Conservation (phyloP, 1,284 basidiomycete species). For the Puccinia brachypodii region DNA sequence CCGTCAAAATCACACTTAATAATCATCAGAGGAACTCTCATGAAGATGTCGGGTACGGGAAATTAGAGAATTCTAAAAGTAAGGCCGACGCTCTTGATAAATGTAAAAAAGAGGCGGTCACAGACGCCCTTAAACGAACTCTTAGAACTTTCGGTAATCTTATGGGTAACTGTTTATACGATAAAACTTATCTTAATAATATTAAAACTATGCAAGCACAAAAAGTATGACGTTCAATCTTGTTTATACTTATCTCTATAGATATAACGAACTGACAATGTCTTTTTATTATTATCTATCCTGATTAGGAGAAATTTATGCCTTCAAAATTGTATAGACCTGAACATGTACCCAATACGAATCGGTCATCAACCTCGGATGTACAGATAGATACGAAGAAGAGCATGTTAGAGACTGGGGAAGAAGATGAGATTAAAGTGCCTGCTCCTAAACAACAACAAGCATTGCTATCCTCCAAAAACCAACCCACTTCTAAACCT, state of each 20-base stretch:
- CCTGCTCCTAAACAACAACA: too few relatives aligned
- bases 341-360: conserved; percentile 5
- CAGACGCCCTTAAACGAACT: conserved; percentile 86
- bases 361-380: background rate
- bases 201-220: conserved; percentile 80
- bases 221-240: conserved; percentile 59
- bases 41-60: conserved; percentile 89
- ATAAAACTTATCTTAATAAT: conserved; percentile 81
- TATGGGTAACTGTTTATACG: conserved; percentile 92
- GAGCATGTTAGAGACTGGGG: too few relatives aligned
- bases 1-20: conserved; percentile 79
- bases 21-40: conserved; percentile 89
- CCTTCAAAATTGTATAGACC: conserved; percentile 39
- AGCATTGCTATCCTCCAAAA: too few relatives aligned
- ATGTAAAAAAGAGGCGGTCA: conserved; percentile 98
- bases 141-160: conserved; percentile 90
- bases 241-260: background rate
- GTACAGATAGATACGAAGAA: too few relatives aligned
- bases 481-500: background rate
- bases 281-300: background rate
- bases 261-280: too few relatives aligned
- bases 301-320: conserved; percentile 40
- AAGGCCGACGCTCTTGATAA: conserved; percentile 89
- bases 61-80: conserved; percentile 76
- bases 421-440: too few relatives aligned